Base-by-base conservation (phyloP, 139 green algal species). In the Diplosphaera chodatii region DNA sequence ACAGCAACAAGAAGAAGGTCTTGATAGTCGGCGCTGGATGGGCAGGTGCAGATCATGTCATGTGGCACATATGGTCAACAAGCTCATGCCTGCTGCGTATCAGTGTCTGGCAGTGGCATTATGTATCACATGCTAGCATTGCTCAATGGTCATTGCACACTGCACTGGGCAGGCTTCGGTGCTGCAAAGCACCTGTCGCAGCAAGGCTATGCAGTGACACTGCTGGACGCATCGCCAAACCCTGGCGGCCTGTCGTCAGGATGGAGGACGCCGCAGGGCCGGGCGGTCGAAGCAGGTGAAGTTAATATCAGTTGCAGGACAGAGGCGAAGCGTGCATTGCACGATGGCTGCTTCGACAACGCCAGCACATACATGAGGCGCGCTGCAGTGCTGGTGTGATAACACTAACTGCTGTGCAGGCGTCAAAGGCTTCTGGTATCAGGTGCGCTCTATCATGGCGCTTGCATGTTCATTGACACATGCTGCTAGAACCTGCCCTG, bases 371-470 rank as follows among this genome's bases (percentile, higher is more conserved):
- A n/a, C n/a, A n/a, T n/a, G n/a, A n/a, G n/a, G n/a, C n/a, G n/a
- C n/a, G n/a, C n/a, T n/a, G n/a, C n/a, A n/a, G n/a, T n/a, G n/a
- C n/a, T n/a, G n/a, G n/a, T n/a, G n/a, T n/a, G n/a, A n/a, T n/a
- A n/a, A n/a, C n/a, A n/a, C n/a, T 13, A 48, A 21, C 37, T 21
- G 8, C 37, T 48, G 13, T 25, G 48, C 48, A 59, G 92, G 92
- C 15, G 89, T 92, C 77, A 96, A 97, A 66, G 90, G 87, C 33
- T 93, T 93, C 55, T 94, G 88, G 88, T 86, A 81, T 63, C 75
- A 86, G 64, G 80, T 85, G 18, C 16, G 16, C 48, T 48, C 13
- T 18, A 23, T 59, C 48, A 59, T 59, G 48, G n/a, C n/a, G n/a
- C n/a, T n/a, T n/a, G n/a, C n/a, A n/a, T n/a, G n/a, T n/a, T n/a